A percentile compares a stretch with the other conserved stretches of the same genome.
These are phyloP conservation scores for Collybia sordida DNA, from an alignment of 768 basidiomycete species.

Conservation along the genomic window DNA sequence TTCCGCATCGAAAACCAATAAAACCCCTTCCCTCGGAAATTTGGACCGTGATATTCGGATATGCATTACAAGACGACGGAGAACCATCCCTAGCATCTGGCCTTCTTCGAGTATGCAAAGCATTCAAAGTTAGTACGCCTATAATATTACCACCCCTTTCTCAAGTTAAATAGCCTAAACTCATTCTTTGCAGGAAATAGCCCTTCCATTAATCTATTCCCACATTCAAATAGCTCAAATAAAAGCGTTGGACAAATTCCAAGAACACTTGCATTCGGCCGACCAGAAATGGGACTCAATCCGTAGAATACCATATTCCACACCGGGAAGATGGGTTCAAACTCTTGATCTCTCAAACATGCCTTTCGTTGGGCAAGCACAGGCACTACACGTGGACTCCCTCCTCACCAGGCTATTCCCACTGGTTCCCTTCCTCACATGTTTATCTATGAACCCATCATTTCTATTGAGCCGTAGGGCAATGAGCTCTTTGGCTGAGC, in stretches of 20 bases:
- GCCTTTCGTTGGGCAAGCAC: conserved; percentile 38
- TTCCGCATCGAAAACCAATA: conserved; percentile 51
- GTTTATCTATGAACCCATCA: conserved; percentile 52
- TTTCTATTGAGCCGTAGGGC: conserved; percentile 63
- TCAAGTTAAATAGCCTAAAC: not conserved
- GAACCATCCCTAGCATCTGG: conserved; percentile 27
- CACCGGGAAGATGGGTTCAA: conserved; percentile 87
- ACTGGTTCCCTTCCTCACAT: conserved; percentile 61
- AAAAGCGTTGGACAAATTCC: conserved; percentile 53
- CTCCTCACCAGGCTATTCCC: conserved; percentile 66
- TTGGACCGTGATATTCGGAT: conserved; percentile 63
- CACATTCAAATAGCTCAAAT: conserved; percentile 44
- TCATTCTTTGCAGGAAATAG: conserved; percentile 49
- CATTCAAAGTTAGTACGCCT: conserved; percentile 39
- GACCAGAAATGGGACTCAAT: conserved; percentile 89
- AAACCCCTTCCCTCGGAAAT: conserved; percentile 67
- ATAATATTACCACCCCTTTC: not conserved
- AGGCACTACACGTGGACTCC: conserved; percentile 58
- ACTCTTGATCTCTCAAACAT: conserved; percentile 67
- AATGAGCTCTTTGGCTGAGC: conserved; percentile 47
- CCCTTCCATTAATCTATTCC: conserved; percentile 67
- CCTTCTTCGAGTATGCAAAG: conserved; percentile 41
- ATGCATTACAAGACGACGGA: conserved; percentile 26
- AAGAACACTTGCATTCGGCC: conserved; percentile 52
- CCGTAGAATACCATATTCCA: conserved; percentile 81